phyloP scores from a whole-genome alignment of 257 asterid genomes.

The Dorcoceras hygrometricum region DNA sequence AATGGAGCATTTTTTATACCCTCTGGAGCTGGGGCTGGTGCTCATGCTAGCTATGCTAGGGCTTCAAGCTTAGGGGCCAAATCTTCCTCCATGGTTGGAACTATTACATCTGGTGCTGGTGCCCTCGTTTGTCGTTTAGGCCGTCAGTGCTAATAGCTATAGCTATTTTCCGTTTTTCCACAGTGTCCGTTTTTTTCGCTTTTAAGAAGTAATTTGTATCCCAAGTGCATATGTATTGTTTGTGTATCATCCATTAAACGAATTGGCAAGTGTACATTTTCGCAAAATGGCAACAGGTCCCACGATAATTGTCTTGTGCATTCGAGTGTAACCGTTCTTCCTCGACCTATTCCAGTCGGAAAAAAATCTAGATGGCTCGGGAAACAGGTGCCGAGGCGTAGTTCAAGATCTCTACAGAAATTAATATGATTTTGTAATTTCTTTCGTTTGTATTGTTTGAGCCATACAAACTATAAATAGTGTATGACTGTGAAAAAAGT shows the following conservation, averaged over 20 bases:
- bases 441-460: constrained; percentile 25
- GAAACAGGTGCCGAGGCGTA: constrained; percentile 68
- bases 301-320: constrained; percentile 5
- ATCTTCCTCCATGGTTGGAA: constrained; percentile 63
- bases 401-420: constrained; percentile 43
- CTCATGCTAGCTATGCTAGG: constrained; percentile 78
- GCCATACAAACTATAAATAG: constrained; percentile 31
- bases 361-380: constrained; percentile 27
- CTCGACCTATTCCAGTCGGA: constrained; percentile 54
- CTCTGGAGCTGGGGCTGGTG: constrained; percentile 92
- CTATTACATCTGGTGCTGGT: constrained; percentile 76
- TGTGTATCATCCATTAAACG: constrained; percentile 27
- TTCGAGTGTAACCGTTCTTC: constrained; percentile 28
- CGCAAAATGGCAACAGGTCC: constrained; percentile 48
- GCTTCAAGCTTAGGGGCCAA: constrained; percentile 92
- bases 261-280: constrained; percentile 74
- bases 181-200: not conserved
- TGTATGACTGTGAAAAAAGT: too few relatives aligned
- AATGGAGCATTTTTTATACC: constrained; percentile 85
- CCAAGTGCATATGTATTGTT: constrained; percentile 31
- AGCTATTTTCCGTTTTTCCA: constrained; percentile 1
- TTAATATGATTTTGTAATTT: constrained; percentile 37
- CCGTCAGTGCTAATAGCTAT: constrained; percentile 52
- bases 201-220: constrained; percentile 18
- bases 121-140: constrained; percentile 70